Evolutionary conservation across 2,329 filamentous ascomycete species (phyloP), one percentile per base, ranked within the genome.

Genomic region (Camillea tinctor): DNA sequence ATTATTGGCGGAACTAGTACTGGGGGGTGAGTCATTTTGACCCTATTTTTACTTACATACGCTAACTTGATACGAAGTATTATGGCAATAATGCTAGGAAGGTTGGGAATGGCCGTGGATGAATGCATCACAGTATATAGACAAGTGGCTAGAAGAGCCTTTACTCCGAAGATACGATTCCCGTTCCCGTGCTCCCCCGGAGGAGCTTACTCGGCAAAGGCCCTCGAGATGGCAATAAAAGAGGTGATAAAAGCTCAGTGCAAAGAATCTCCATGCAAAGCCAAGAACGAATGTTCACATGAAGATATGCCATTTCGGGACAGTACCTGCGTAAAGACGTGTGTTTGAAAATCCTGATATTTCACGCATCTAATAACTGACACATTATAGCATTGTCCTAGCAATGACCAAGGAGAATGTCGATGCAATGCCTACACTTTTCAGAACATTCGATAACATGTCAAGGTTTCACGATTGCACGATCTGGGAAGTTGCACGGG

Each of bases 401-500:
- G 66, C 69, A 11, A 71, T 69, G 22, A 73, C 70, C 1, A 72
- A 72, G 52, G 68, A 65, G 4, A 69, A 72, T 30, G 57, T 70
- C 17, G 64, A 70, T 55, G 63, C 69, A 9, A 55, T 19, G 7
- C 71, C 69, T 1, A 70, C 63, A 0, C 63, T 73, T 2, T 68
- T 74, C 51, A 68, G 51, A 44, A 72, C 69, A 3, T 72, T 71
- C 54, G 68, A 70, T 52, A 63, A 53, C n/a, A 62, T 64, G 4
- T 36, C 56, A 11, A 55, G 20, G 30, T 62, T 68, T 44, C 13
- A 63, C 11, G 53, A 50, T 48, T 74, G 68, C 55, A 60, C 63
- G 1, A 71, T 74, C 8, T 74, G 71, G 70, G 52, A 74, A 24
- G 63, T 70, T 2, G 73, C 70, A 9, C 66, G 70, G 2, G 71